A percentile compares a stretch with the other conserved stretches of the same genome.
phyloP scores from a whole-genome alignment of 192 early-diverging fungal species.

The Podila clonocystis region DNA sequence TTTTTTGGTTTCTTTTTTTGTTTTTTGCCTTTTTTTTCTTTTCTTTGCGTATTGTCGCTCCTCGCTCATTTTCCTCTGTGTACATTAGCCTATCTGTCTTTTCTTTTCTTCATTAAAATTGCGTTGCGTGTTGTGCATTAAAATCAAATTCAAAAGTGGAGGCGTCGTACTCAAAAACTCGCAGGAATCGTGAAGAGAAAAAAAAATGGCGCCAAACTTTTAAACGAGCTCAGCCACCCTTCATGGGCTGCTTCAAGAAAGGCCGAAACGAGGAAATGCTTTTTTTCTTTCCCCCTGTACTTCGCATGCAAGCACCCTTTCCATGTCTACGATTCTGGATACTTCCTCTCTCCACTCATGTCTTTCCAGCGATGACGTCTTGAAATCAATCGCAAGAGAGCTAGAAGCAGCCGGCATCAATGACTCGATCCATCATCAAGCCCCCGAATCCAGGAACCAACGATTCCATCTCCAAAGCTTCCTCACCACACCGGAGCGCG shows the following conservation, averaged over 20 bases:
- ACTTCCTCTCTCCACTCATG: too few species aligned
- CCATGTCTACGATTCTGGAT: too few species aligned
- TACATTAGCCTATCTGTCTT: constrained; percentile 7
- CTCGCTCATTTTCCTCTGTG: neutral
- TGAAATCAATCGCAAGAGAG: too few species aligned
- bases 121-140: neutral
- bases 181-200: too few species aligned
- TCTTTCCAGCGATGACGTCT: too few species aligned
- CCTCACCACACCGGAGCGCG: constrained; percentile 7
- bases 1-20: neutral
- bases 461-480: constrained; percentile 38
- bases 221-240: neutral
- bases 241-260: neutral
- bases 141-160: too few species aligned
- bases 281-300: neutral
- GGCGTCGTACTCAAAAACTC: too few species aligned
- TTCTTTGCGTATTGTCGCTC: neutral
- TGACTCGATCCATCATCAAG: neutral
- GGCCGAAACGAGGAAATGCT: neutral
- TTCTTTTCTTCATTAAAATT: neutral
- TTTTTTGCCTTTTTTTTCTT: neutral
- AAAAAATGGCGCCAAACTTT: neutral
- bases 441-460: neutral
- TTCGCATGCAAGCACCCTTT: too few species aligned
- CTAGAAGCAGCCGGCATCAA: neutral